A percentile compares a stretch with the other conserved stretches of the same genome.
Evolutionary conservation across 2,329 filamentous ascomycete species (phyloP).

Genomic region (Xylaria sp.): DNA sequence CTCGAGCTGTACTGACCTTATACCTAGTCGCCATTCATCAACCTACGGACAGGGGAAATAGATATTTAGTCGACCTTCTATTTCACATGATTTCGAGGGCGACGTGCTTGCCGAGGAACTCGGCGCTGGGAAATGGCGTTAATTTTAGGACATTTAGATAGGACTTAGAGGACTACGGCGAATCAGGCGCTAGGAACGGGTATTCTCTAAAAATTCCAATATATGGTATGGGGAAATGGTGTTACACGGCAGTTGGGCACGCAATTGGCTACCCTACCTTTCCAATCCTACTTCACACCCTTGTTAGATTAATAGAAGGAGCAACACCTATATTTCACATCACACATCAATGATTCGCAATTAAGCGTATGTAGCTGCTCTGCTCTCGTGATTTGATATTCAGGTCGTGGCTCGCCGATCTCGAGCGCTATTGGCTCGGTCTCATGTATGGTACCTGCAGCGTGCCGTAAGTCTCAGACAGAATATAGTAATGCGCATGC

Average conservation of each 20-base stretch:
- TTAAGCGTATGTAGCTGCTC: neutral
- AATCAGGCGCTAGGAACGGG: neutral
- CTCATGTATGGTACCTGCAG: conserved; percentile 29
- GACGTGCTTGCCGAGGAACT: neutral
- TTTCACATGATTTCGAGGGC: neutral
- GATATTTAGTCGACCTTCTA: neutral
- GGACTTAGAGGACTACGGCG: neutral
- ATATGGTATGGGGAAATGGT: conserved; percentile 8
- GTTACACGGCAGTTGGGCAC: conserved; percentile 7
- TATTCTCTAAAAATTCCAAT: neutral
- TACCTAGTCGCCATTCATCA: neutral
- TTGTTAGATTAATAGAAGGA: conserved; percentile 17
- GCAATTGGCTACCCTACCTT: neutral
- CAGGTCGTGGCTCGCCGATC: neutral
- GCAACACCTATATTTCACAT: neutral
- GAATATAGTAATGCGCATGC: conserved; percentile 1
- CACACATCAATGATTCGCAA: neutral
- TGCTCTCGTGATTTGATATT: conserved; percentile 17
- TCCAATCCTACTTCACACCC: neutral
- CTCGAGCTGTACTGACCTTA: conserved; percentile 8
- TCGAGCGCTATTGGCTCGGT: conserved; percentile 24
- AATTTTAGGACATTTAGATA: conserved; percentile 14
- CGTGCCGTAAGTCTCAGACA: neutral
- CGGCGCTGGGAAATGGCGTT: conserved; percentile 11
- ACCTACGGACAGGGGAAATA: neutral